A percentile compares a stretch with the other conserved stretches of the same genome.
These are phyloP conservation scores for Ogataea hybrid DNA, from an alignment of 1,139 yeast species.

Conservation along the genomic window DNA sequence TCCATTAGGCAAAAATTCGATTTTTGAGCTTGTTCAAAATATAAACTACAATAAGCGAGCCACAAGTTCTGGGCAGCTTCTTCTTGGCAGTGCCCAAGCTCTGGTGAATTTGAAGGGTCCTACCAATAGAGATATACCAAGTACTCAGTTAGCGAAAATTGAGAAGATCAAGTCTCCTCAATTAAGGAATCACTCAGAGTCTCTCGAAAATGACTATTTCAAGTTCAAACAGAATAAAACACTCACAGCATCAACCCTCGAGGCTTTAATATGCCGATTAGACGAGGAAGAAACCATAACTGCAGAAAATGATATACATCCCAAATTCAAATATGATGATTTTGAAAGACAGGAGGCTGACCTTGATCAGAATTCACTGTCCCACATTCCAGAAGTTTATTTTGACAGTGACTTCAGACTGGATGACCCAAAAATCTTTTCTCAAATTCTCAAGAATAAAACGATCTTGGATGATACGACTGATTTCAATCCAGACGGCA, in stretches of 20 bases:
- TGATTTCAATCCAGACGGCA: slow-evolving; percentile 27
- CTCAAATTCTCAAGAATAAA: slow-evolving; percentile 61
- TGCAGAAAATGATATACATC: neutral
- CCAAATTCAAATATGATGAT: slow-evolving; percentile 1
- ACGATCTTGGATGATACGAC: slow-evolving; percentile 30
- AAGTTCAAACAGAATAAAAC: slow-evolving; percentile 49
- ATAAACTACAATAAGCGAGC: slow-evolving; percentile 46
- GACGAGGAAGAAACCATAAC: slow-evolving; percentile 27
- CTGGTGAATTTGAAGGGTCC: slow-evolving; percentile 60
- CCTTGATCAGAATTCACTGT: slow-evolving; percentile 26
- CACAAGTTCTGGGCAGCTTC: slow-evolving; percentile 28
- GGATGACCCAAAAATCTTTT: slow-evolving; percentile 86
- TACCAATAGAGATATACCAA: slow-evolving; percentile 81
- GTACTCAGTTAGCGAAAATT: slow-evolving; percentile 64
- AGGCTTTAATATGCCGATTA: slow-evolving; percentile 38
- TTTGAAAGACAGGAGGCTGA: slow-evolving; percentile 25
- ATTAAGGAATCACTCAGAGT: slow-evolving; percentile 47
- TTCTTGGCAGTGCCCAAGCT: slow-evolving; percentile 31
- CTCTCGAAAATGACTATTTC: slow-evolving; percentile 53
- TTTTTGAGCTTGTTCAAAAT: slow-evolving; percentile 63
- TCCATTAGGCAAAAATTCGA: slow-evolving; percentile 77
- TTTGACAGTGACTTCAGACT: slow-evolving; percentile 68
- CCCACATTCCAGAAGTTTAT: slow-evolving; percentile 65
- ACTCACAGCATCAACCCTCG: slow-evolving; percentile 49
- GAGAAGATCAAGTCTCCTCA: slow-evolving; percentile 48